These are phyloP conservation scores for Salix koriyanagi DNA, from an alignment of 345 rosid species.

Conservation along the genomic window DNA sequence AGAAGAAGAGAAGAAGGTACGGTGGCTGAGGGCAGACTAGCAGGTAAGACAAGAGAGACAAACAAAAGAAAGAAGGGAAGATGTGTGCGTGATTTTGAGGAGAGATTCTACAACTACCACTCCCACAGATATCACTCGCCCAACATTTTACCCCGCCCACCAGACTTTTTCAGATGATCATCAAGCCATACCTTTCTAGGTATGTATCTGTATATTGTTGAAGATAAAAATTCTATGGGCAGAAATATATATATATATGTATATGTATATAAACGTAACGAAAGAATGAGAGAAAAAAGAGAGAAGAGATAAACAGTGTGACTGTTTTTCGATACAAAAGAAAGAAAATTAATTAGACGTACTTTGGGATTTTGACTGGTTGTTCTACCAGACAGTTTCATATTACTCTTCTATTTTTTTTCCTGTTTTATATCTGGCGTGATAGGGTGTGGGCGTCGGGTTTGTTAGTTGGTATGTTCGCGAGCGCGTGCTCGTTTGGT, in stretches of 20 bases:
- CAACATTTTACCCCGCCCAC: not conserved
- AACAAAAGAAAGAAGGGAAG: conserved; percentile 18
- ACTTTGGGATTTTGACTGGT: conserved; percentile 58
- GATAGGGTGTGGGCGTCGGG: not conserved
- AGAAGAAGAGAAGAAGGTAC: conserved; percentile 14
- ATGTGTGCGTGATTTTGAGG: conserved; percentile 44
- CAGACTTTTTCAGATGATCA: not conserved
- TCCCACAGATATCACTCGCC: not conserved
- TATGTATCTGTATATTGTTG: too few species aligned
- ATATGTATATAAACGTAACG: not conserved
- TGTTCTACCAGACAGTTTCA: conserved; percentile 72
- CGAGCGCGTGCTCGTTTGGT: not conserved
- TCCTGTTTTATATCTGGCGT: too few species aligned
- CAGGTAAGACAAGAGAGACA: conserved; percentile 18
- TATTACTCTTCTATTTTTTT: not conserved
- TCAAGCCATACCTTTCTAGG: not conserved
- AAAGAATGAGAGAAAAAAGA: not conserved
- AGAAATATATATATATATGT: not conserved
- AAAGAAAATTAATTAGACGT: not conserved
- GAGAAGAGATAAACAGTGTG: not conserved
- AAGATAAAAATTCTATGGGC: not conserved
- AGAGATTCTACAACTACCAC: not conserved
- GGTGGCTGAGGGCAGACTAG: conserved; percentile 18
- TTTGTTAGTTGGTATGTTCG: not conserved
- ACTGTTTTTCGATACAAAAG: not conserved